These are phyloP conservation scores for Aspergillus taichungensis DNA, from an alignment of 495 filamentous ascomycete species.

Conservation along the genomic window DNA sequence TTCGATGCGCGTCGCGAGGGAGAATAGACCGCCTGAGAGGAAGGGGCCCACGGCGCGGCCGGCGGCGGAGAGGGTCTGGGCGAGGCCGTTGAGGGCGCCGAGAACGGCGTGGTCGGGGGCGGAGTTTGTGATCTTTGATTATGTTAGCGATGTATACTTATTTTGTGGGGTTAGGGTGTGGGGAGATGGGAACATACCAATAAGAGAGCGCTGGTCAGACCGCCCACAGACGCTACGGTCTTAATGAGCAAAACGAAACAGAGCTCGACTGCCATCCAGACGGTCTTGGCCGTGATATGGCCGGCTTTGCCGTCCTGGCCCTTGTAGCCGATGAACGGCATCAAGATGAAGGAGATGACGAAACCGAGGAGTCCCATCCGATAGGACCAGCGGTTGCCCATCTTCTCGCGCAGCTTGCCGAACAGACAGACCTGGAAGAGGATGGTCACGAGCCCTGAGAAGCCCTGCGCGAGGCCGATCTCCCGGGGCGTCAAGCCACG, in stretches of 20 bases:
- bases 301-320: constrained; percentile 36
- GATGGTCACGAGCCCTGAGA: constrained; percentile 77
- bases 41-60: constrained; percentile 86
- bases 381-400: constrained; percentile 82
- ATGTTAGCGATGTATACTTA: constrained; percentile 7
- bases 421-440: constrained; percentile 83
- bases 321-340: constrained; percentile 84
- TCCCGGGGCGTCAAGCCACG: constrained; percentile 65
- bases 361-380: constrained; percentile 73
- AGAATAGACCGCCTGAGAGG: constrained; percentile 75
- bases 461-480: constrained; percentile 78
- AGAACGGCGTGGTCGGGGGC: constrained; percentile 78
- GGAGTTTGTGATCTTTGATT: constrained; percentile 76
- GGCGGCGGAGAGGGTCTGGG: constrained; percentile 86
- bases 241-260: constrained; percentile 75
- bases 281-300: constrained; percentile 43
- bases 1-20: constrained; percentile 54
- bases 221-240: constrained; percentile 79
- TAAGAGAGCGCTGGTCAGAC: constrained; percentile 79
- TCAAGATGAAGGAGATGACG: constrained; percentile 70
- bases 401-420: constrained; percentile 62
- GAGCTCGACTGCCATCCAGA: constrained; percentile 60
- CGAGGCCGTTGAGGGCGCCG: constrained; percentile 86
- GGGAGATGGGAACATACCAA: constrained; percentile 46
- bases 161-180: not conserved